Conservation (phyloP, 1,284 basidiomycete species). For the Rugosomyces carneus region DNA sequence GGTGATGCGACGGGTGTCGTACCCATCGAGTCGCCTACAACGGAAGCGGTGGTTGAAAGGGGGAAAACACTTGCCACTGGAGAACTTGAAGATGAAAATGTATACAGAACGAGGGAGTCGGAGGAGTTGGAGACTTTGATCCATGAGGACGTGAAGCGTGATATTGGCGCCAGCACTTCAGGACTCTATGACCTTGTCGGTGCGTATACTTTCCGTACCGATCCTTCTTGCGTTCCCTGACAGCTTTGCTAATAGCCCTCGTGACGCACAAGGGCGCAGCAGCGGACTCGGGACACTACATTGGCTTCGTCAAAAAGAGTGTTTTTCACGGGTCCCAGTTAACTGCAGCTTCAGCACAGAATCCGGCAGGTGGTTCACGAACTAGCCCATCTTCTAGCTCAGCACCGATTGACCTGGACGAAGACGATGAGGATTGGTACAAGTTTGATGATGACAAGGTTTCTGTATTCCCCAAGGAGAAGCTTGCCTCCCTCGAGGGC, state of each 20-base stretch:
- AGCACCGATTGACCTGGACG: conserved; percentile 25
- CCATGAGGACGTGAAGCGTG: conserved; percentile 56
- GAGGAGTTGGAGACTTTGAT: conserved; percentile 62
- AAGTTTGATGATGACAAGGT: conserved; percentile 95
- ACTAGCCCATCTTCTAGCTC: conserved; percentile 5
- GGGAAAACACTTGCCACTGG: conserved; percentile 23
- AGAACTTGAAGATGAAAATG: conserved; percentile 57
- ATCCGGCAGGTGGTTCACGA: conserved; percentile 18
- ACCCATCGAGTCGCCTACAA: conserved; percentile 20
- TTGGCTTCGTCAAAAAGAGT: conserved; percentile 80
- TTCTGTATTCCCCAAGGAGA: conserved; percentile 73
- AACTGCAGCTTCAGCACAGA: conserved; percentile 13
- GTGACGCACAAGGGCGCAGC: conserved; percentile 96
- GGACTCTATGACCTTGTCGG: conserved; percentile 85
- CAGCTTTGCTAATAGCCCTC: conserved; percentile 52
- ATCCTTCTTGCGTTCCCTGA: too few species aligned
- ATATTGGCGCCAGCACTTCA: conserved; percentile 67
- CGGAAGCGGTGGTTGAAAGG: conserved; percentile 23
- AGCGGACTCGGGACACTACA: conserved; percentile 93
- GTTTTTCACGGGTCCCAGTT: conserved; percentile 40
- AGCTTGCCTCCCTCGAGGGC: conserved; percentile 78
- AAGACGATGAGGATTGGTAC: conserved; percentile 77
- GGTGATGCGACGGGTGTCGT: conserved; percentile 27
- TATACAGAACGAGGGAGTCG: conserved; percentile 55
- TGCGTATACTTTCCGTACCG: conserved; percentile 28